phyloP scores from a whole-genome alignment of 805 yeast genomes.

The Starmerella kuoi region DNA sequence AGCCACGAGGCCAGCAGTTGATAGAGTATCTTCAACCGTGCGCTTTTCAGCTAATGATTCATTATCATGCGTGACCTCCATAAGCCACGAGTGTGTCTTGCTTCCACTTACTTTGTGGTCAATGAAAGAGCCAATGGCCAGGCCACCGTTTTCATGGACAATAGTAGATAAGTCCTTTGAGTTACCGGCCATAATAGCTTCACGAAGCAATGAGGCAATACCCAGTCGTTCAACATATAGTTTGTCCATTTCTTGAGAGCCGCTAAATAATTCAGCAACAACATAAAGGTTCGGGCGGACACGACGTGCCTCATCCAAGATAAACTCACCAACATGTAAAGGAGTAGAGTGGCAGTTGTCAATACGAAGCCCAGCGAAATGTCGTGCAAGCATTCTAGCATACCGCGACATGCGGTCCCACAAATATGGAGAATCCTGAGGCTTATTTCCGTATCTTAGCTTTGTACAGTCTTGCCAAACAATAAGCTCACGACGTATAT shows the following conservation, averaged over 20 bases:
- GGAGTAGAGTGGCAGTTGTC: constrained; percentile 98
- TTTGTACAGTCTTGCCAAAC: constrained; percentile 98
- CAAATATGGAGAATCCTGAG: constrained; percentile 73
- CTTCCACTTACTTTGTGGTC: constrained; percentile 33
- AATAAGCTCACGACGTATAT: constrained; percentile 80
- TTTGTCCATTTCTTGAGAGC: constrained; percentile 82
- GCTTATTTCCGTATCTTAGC: constrained; percentile 65
- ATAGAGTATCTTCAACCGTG: constrained; percentile 86
- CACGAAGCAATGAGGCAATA: constrained; percentile 77
- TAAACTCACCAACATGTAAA: constrained; percentile 78
- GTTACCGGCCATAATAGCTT: constrained; percentile 94
- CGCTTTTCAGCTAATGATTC: constrained; percentile 81
- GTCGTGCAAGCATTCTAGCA: constrained; percentile 53
- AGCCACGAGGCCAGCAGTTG: constrained; percentile 89
- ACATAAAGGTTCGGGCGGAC: constrained; percentile 79
- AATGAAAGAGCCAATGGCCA: constrained; percentile 85
- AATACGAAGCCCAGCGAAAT: constrained; percentile 79
- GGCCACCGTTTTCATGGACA: constrained; percentile 86
- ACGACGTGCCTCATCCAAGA: constrained; percentile 75
- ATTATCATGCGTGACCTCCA: constrained; percentile 97
- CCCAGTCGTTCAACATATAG: constrained; percentile 85
- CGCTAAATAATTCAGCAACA: constrained; percentile 88
- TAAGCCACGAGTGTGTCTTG: constrained; percentile 85
- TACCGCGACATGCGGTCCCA: constrained; percentile 84
- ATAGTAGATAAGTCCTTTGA: constrained; percentile 75